Evolutionary conservation across 2,329 filamentous ascomycete genomes (phyloP).

Genomic region (Ascochyta lentis): DNA sequence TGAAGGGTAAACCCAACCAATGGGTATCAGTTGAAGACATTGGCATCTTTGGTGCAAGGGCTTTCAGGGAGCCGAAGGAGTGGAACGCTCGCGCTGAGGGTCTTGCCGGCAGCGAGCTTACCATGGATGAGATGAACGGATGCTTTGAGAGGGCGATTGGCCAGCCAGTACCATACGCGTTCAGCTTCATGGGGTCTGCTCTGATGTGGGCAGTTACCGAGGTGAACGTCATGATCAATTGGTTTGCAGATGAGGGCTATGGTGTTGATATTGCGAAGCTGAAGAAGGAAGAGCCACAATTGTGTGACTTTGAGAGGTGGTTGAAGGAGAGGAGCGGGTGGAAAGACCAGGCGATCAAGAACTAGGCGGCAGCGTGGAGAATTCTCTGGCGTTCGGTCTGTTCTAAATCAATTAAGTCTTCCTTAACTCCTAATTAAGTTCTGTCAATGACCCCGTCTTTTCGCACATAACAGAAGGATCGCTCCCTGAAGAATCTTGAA

Average conservation of each 20-base stretch:
- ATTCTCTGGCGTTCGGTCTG: background rate
- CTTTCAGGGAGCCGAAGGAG: constrained; percentile 54
- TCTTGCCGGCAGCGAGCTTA: constrained; percentile 61
- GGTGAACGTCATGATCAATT: constrained; percentile 57
- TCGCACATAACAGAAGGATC: too few species aligned
- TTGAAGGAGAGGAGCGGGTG: constrained; percentile 56
- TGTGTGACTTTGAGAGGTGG: constrained; percentile 59
- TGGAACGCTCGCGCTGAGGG: constrained; percentile 56
- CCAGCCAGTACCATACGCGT: constrained; percentile 52
- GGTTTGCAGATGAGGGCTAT: constrained; percentile 59
- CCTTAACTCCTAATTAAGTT: background rate
- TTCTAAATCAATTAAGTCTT: background rate
- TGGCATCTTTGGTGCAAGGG: constrained; percentile 58
- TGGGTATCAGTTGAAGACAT: constrained; percentile 57
- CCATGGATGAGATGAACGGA: constrained; percentile 53
- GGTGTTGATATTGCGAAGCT: constrained; percentile 54
- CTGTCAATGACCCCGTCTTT: background rate
- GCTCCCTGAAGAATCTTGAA: too few species aligned
- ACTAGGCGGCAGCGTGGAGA: background rate
- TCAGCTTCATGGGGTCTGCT: constrained; percentile 48
- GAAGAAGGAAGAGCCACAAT: constrained; percentile 52
- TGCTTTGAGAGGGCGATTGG: constrained; percentile 58
- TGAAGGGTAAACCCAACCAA: constrained; percentile 53
- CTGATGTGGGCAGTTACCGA: constrained; percentile 55
- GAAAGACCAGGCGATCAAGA: constrained; percentile 29